Percentiles rank a stretch among this genome's conserved stretches.
These are phyloP conservation scores for Oleoguttula mirabilis DNA, from an alignment of 495 filamentous ascomycete species.

Conservation along the genomic window DNA sequence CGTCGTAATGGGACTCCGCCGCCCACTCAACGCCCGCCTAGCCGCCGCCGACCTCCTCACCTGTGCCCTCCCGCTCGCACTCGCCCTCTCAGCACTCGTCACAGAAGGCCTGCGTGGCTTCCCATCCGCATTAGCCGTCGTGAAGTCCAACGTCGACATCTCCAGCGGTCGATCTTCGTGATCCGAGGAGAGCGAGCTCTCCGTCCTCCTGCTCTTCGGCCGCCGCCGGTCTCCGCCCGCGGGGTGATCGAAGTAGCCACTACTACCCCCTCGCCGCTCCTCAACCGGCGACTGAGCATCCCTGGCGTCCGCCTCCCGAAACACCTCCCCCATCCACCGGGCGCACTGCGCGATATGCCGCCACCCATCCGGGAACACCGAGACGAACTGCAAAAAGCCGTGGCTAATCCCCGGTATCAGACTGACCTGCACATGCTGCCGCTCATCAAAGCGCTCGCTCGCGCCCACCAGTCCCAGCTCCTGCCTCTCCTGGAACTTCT, in stretches of 20 bases:
- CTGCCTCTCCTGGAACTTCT: constrained; percentile 47
- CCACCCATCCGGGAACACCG: constrained; percentile 76
- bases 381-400: constrained; percentile 83
- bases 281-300: constrained; percentile 5
- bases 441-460: constrained; percentile 49
- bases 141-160: constrained; percentile 43
- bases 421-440: constrained; percentile 65
- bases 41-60: constrained; percentile 26
- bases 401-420: constrained; percentile 82
- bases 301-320: constrained; percentile 26
- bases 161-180: constrained; percentile 73
- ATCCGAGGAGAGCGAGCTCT: constrained; percentile 39
- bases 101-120: not conserved
- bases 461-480: constrained; percentile 45
- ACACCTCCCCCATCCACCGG: constrained; percentile 64
- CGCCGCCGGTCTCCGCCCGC: not conserved
- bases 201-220: not conserved
- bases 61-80: constrained; percentile 14
- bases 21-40: constrained; percentile 23
- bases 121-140: not conserved
- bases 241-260: constrained; percentile 21
- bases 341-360: constrained; percentile 63
- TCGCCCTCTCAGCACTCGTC: constrained; percentile 14
- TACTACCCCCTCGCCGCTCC: constrained; percentile 3
- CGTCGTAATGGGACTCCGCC: constrained; percentile 25